Evolutionary conservation across 2,329 filamentous ascomycete species (phyloP), one percentile per base, ranked within the genome.

Genomic region (Calonectria pseudoturangicola): DNA sequence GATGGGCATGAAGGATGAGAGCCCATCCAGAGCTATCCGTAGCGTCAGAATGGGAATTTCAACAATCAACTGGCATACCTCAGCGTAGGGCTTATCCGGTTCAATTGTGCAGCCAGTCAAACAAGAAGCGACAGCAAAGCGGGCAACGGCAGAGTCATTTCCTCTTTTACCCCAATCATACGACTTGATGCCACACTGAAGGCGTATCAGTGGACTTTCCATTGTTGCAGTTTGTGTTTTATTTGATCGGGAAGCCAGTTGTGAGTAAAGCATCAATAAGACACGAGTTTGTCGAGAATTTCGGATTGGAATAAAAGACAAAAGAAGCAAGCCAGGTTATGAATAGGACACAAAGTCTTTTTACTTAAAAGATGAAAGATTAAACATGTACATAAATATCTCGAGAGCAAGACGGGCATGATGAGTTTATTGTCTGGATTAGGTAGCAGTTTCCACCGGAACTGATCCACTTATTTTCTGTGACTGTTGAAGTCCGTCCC

Each of bases 131-230:
- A 95, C 93, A 48, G 96, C 96, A 84, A 94, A 98, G 79, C 92
- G 94, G 76, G 97, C 97, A 65, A 96, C 97, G 15, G 96, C 94
- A 60, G 96, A 98, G 71, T 94, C 90, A 74, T 91, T 90, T 80
- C 97, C 97, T 82, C 95, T 90, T 89, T 99, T 99, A 76, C 96
- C 97, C 97, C 97, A 99, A 87, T 98, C 97, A 84, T 99, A 99
- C 85, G 96, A 98, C 85, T 98, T 98, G 82, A 97, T 95, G 81
- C 96, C 97, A 86, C 94, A 96, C 84, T 94, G 92, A 76, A 98
- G 91, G 79, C 95, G 92, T 83, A 98, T 89, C 65, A 98, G 87
- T 80, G 96, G 96, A 73, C 96, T 91, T 82, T 93, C 93, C 90
- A 96, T 51, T 7, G 43, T 2, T 6, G 30, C 18, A 27, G 25